phyloP scores from a whole-genome alignment of 2,329 filamentous ascomycete genomes.

The Pseudogymnoascus sp. region DNA sequence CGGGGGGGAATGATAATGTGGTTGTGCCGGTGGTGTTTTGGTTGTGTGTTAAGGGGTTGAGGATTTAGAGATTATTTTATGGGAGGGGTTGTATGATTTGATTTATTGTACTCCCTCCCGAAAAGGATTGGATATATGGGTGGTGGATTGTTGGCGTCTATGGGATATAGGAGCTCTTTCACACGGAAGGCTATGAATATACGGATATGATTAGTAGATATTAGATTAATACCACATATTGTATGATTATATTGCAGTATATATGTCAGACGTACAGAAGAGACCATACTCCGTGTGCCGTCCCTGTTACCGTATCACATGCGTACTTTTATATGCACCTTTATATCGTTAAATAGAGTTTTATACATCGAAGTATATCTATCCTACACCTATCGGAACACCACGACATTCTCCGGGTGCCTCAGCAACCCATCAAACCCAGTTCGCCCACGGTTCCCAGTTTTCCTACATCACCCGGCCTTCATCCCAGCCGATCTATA shows the following conservation, averaged over 20 bases:
- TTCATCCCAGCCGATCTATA: not conserved
- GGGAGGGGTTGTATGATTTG: not conserved
- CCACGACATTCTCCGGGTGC: not conserved
- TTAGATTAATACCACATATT: constrained; percentile 3
- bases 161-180: constrained; percentile 4
- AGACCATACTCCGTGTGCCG: too few species aligned
- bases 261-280: not conserved
- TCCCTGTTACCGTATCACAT: too few species aligned
- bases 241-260: not conserved
- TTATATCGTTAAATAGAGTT: not conserved
- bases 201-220: not conserved
- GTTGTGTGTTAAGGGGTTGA: constrained; percentile 74
- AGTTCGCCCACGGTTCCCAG: not conserved
- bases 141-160: not conserved
- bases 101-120: not conserved
- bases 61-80: not conserved
- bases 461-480: not conserved
- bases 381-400: not conserved
- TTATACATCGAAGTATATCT: not conserved
- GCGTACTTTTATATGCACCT: not conserved
- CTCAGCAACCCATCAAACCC: not conserved
- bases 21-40: constrained; percentile 90
- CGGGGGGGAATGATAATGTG: constrained; percentile 97
- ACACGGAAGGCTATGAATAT: constrained; percentile 7
- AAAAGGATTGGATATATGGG: not conserved